Percentiles rank a stretch among this genome's conserved stretches.
phyloP scores from a whole-genome alignment of 495 filamentous ascomycete genomes.

The Tetracladium marchalianum region DNA sequence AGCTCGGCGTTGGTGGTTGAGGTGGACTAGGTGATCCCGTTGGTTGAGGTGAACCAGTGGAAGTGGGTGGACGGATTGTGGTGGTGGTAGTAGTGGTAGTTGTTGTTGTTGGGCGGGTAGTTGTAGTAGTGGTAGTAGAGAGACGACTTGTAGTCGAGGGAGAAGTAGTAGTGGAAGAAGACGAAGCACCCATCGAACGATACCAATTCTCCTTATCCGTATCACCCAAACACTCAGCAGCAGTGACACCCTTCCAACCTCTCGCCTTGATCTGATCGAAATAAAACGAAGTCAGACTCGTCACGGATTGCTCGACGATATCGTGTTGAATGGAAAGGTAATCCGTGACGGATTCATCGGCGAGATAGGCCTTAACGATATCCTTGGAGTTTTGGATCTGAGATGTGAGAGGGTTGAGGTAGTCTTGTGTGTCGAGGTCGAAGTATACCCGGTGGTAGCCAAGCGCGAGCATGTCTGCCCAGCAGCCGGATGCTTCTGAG shows the following conservation, averaged over 20 bases:
- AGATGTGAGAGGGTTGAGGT: constrained; percentile 47
- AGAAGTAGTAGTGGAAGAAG: background rate
- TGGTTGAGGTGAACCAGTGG: background rate
- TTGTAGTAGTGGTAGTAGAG: background rate
- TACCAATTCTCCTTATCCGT: constrained; percentile 33
- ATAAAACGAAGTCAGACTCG: constrained; percentile 57
- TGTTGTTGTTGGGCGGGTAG: background rate
- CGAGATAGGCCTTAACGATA: constrained; percentile 49
- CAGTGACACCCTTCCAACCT: constrained; percentile 38
- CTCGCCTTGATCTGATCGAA: constrained; percentile 37
- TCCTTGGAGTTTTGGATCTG: constrained; percentile 63
- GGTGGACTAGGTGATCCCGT: too few species aligned
- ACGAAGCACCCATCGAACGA: constrained; percentile 9
- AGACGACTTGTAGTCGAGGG: background rate
- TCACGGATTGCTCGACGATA: constrained; percentile 55
- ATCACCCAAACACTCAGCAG: constrained; percentile 28
- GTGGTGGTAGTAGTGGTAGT: constrained; percentile 1
- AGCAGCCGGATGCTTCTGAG: constrained; percentile 27
- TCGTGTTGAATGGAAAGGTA: constrained; percentile 46
- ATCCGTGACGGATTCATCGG: constrained; percentile 28
- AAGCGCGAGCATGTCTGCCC: constrained; percentile 55
- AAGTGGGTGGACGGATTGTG: background rate
- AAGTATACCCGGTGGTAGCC: constrained; percentile 61
- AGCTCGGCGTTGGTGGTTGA: background rate
- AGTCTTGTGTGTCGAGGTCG: constrained; percentile 79